Evolutionary conservation across 1,284 basidiomycete genomes (phyloP).

Genomic region (Termitomyces sp.): DNA sequence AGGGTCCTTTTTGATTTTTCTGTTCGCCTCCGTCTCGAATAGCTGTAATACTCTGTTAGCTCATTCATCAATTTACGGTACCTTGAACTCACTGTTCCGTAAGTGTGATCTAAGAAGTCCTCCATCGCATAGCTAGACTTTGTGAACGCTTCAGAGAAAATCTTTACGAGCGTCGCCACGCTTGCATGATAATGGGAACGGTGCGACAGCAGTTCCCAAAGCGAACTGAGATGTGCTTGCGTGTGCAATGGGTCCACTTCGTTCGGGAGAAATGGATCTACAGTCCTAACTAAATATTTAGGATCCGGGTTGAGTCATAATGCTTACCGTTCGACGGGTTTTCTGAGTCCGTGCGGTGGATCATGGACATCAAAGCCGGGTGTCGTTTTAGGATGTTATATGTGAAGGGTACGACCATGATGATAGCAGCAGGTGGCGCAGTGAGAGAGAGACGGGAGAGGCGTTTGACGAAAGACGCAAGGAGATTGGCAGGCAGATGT

Average conservation of each 20-base stretch:
- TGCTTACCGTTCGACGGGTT: slow-evolving; percentile 35
- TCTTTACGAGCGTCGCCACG: slow-evolving; percentile 79
- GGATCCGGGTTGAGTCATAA: neutral
- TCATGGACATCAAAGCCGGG: slow-evolving; percentile 88
- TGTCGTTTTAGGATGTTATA: slow-evolving; percentile 95
- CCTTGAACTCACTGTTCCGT: slow-evolving; percentile 67
- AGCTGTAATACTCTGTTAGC: slow-evolving; percentile 43
- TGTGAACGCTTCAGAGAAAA: slow-evolving; percentile 91
- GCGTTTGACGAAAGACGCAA: slow-evolving; percentile 94
- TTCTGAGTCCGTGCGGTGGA: slow-evolving; percentile 64
- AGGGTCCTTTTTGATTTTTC: slow-evolving; percentile 80
- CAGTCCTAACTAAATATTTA: neutral
- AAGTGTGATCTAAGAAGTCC: slow-evolving; percentile 96
- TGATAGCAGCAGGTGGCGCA: slow-evolving; percentile 86
- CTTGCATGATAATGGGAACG: slow-evolving; percentile 81
- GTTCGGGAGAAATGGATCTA: slow-evolving; percentile 70
- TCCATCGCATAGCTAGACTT: slow-evolving; percentile 89
- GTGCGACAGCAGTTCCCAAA: slow-evolving; percentile 90
- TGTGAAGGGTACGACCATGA: slow-evolving; percentile 89
- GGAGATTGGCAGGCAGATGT: slow-evolving; percentile 81
- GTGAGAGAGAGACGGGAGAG: slow-evolving; percentile 79
- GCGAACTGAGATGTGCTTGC: slow-evolving; percentile 77
- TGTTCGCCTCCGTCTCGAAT: slow-evolving; percentile 80
- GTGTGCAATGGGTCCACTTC: slow-evolving; percentile 78
- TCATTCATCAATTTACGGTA: neutral